Evolutionary conservation across 169 alveolate species (phyloP).

Genomic region (Sarcocystis neurona): DNA sequence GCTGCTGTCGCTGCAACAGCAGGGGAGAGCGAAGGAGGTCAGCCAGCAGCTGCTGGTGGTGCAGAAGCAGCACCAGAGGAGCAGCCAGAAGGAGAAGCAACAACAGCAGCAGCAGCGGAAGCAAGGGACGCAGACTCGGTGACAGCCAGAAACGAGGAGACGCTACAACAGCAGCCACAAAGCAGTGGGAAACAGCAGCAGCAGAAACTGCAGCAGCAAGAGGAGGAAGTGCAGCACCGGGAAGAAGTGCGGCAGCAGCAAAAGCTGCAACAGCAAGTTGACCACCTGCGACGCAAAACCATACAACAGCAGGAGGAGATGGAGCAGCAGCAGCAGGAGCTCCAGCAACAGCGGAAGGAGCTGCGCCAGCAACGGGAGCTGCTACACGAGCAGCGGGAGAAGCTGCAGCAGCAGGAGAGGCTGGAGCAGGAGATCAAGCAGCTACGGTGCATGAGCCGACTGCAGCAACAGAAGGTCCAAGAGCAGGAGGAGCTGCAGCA

Average conservation of each 20-base stretch:
- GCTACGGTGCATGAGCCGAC: not conserved
- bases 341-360: not conserved
- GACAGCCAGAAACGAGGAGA: constrained; percentile 1
- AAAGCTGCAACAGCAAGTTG: not conserved
- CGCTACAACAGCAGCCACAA: not conserved
- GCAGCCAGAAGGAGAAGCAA: constrained; percentile 9
- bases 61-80: not conserved
- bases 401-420: not conserved
- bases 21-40: constrained; percentile 3
- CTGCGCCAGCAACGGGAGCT: not conserved
- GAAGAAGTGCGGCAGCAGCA: not conserved
- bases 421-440: not conserved
- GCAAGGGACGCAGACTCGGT: too few relatives aligned
- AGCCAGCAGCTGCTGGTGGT: not conserved
- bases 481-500: not conserved
- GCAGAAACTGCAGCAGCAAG: not conserved
- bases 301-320: not conserved
- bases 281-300: not conserved
- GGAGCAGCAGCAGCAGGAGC: not conserved
- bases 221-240: not conserved
- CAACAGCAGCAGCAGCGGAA: not conserved
- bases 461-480: too few relatives aligned
- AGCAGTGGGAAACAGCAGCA: not conserved
- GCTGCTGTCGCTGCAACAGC: not conserved
- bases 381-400: not conserved